A percentile compares a stretch with the other conserved stretches of the same genome.
phyloP scores from a whole-genome alignment of 2,329 filamentous ascomycete genomes.

The Colletotrichum costaricense region DNA sequence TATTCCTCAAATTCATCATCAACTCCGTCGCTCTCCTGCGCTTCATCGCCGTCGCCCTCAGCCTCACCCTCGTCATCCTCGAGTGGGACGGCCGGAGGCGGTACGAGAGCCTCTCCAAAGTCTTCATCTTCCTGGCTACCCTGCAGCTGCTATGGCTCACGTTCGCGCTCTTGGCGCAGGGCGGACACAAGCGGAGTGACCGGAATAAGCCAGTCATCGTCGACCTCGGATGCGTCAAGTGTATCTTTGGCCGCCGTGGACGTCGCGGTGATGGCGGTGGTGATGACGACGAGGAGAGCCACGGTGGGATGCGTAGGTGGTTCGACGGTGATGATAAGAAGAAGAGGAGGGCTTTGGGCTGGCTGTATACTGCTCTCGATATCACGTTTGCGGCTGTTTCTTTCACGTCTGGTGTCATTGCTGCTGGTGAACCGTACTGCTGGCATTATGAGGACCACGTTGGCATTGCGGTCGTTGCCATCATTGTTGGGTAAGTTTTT shows the following conservation, averaged over 20 bases:
- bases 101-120: not conserved
- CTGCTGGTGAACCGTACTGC: not conserved
- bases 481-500: slow-evolving; percentile 13
- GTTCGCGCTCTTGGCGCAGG: not conserved
- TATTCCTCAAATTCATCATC: slow-evolving; percentile 2
- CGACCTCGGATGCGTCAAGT: slow-evolving; percentile 22
- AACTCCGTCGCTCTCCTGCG: slow-evolving; percentile 12
- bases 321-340: not conserved
- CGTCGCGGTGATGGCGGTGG: not conserved
- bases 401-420: not conserved
- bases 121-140: slow-evolving; percentile 18
- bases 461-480: not conserved
- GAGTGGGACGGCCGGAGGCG: not conserved
- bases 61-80: slow-evolving; percentile 8
- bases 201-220: not conserved
- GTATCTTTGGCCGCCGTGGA: slow-evolving; percentile 14
- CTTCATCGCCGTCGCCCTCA: not conserved
- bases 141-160: slow-evolving; percentile 24
- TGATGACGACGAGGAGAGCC: not conserved
- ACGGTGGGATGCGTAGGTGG: not conserved
- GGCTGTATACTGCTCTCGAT: not conserved
- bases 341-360: not conserved
- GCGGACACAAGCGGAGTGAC: not conserved
- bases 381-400: not conserved
- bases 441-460: not conserved